Evolutionary conservation across 139 green algal genomes (phyloP).

Genomic region (Micromonas pusilla): DNA sequence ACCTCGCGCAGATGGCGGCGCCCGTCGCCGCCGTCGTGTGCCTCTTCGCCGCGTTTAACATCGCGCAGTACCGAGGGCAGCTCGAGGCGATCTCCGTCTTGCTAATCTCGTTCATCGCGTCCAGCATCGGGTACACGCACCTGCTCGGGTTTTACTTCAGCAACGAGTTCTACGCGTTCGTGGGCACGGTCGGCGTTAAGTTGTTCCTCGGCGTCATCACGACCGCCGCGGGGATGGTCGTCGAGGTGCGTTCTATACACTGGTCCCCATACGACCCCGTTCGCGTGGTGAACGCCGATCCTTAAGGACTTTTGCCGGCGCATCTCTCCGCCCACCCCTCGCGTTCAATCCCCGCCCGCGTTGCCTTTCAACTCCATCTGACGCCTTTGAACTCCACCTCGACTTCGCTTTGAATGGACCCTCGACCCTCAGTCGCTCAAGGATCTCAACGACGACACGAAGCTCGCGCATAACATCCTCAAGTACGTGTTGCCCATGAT

Average conservation of each 20-base stretch:
- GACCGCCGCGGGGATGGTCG: constrained; percentile 12
- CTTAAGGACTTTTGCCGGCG: too few species aligned
- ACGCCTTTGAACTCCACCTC: too few species aligned
- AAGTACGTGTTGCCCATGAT: constrained; percentile 15
- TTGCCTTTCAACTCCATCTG: too few species aligned
- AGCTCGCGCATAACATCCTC: not conserved
- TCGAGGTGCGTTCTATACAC: too few species aligned
- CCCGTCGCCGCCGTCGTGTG: not conserved
- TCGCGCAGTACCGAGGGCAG: not conserved
- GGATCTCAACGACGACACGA: constrained; percentile 13
- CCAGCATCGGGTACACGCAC: constrained; percentile 22
- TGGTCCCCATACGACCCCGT: too few species aligned
- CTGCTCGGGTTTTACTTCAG: constrained; percentile 21
- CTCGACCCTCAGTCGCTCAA: too few species aligned
- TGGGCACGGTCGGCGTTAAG: not conserved
- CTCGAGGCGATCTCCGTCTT: constrained; percentile 8
- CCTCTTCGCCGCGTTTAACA: constrained; percentile 18
- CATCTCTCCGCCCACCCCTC: too few species aligned
- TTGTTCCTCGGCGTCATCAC: constrained; percentile 28
- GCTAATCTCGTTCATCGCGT: constrained; percentile 14
- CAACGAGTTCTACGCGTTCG: constrained; percentile 28
- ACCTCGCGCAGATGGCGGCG: constrained; percentile 33
- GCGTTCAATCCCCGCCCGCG: too few species aligned
- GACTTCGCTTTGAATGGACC: too few species aligned
- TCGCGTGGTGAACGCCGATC: too few species aligned